These are phyloP conservation scores for Musa itinerans DNA, from an alignment of 176 grass and related monocot species.

Conservation along the genomic window DNA sequence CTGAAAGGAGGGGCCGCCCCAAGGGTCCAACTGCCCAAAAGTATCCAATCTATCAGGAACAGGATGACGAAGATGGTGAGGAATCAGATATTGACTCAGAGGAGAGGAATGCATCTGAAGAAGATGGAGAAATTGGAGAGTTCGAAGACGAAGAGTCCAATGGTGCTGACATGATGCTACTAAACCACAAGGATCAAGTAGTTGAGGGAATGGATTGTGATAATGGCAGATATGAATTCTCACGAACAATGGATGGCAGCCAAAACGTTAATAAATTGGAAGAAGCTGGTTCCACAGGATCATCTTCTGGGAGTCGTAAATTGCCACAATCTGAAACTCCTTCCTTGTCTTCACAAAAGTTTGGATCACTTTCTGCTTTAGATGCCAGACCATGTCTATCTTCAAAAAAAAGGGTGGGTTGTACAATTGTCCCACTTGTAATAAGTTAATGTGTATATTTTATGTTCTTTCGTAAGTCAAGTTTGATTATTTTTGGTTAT, in stretches of 20 bases:
- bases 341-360: slow-evolving; percentile 15
- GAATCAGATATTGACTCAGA: slow-evolving; percentile 76
- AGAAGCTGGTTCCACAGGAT: slow-evolving; percentile 73
- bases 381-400: slow-evolving; percentile 36
- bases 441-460: slow-evolving; percentile 9
- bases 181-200: slow-evolving; percentile 38
- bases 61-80: slow-evolving; percentile 74
- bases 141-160: slow-evolving; percentile 74
- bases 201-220: slow-evolving; percentile 21
- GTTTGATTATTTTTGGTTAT: slow-evolving; percentile 10
- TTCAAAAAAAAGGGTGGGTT: slow-evolving; percentile 60
- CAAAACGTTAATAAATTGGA: slow-evolving; percentile 40
- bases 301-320: slow-evolving; percentile 83
- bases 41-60: slow-evolving; percentile 72
- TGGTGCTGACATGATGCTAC: slow-evolving; percentile 40
- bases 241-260: slow-evolving; percentile 25
- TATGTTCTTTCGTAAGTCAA: slow-evolving; percentile 12
- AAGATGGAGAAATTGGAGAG: slow-evolving; percentile 63
- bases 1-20: slow-evolving; percentile 57
- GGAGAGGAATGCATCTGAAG: slow-evolving; percentile 58
- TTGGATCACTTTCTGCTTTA: slow-evolving; percentile 17
- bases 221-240: slow-evolving; percentile 29
- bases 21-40: slow-evolving; percentile 32
- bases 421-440: background rate
- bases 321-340: slow-evolving; percentile 37